A percentile compares a stretch with the other conserved stretches of the same genome.
phyloP scores from a whole-genome alignment of 1,284 basidiomycete species.

The Moniliophthora roreri region DNA sequence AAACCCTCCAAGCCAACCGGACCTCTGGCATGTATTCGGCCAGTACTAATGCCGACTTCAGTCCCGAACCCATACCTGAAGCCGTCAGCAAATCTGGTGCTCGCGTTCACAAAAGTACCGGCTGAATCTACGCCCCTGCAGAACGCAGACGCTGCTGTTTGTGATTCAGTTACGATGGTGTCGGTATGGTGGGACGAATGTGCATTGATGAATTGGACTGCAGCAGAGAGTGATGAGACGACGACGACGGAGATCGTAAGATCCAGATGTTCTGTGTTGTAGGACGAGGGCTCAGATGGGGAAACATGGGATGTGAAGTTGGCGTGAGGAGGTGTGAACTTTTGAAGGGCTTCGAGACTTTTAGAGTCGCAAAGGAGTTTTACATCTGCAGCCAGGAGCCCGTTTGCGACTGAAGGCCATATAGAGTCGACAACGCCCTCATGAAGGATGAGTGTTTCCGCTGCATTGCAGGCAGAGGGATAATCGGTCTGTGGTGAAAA shows the following conservation, averaged over 20 bases:
- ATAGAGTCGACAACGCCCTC: constrained; percentile 64
- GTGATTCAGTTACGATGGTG: constrained; percentile 85
- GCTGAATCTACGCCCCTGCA: constrained; percentile 89
- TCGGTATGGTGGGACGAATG: constrained; percentile 98
- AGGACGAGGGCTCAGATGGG: constrained; percentile 62
- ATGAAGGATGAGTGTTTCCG: constrained; percentile 90
- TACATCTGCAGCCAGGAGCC: constrained; percentile 72
- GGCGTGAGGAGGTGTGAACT: constrained; percentile 30
- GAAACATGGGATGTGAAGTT: constrained; percentile 49
- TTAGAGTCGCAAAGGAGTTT: constrained; percentile 77
- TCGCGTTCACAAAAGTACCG: constrained; percentile 93
- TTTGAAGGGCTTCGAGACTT: constrained; percentile 54
- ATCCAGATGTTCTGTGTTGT: constrained; percentile 86
- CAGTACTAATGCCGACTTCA: constrained; percentile 97
- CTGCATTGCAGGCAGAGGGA: constrained; percentile 94
- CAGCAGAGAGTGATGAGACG: constrained; percentile 68
- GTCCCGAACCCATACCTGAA: constrained; percentile 97
- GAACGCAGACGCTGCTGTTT: constrained; percentile 69
- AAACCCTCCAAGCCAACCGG: constrained; percentile 96
- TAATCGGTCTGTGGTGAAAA: constrained; percentile 77
- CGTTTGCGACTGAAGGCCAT: constrained; percentile 80
- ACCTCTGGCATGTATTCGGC: constrained; percentile 94
- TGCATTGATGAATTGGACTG: constrained; percentile 88
- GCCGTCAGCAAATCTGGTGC: constrained; percentile 95
- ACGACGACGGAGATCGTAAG: constrained; percentile 81